Conservation (phyloP, 805 yeast genomes). For the Kockiozyma suomiensis region DNA sequence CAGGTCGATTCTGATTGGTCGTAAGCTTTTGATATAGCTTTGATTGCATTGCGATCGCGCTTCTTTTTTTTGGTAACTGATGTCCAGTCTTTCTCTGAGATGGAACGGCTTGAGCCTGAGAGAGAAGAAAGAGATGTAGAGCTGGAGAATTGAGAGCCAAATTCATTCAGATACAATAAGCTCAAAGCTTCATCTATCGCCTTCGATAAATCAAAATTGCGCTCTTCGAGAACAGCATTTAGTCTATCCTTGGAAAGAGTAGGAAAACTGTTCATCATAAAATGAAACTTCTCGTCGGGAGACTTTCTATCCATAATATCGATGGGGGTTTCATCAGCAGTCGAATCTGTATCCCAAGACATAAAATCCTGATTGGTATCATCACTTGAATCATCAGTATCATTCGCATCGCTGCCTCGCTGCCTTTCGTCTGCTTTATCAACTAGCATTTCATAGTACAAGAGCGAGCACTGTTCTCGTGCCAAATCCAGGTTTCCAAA, state of each 20-base stretch:
- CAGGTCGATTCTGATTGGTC: not conserved
- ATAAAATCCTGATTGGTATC: not conserved
- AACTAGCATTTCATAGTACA: constrained; percentile 14
- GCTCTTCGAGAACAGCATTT: not conserved
- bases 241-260: not conserved
- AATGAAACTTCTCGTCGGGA: constrained; percentile 9
- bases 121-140: not conserved
- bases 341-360: constrained; percentile 9
- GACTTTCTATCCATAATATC: constrained; percentile 4
- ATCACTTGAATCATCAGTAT: not conserved
- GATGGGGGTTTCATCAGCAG: not conserved
- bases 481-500: constrained; percentile 6
- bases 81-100: not conserved
- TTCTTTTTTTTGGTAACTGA: not conserved
- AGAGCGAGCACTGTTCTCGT: constrained; percentile 5
- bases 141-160: not conserved
- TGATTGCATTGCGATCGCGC: not conserved
- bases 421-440: constrained; percentile 11
- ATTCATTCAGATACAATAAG: not conserved
- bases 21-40: not conserved
- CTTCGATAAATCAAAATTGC: constrained; percentile 1
- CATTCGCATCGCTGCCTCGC: not conserved
- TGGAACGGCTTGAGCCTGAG: not conserved
- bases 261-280: constrained; percentile 15
- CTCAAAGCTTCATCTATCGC: constrained; percentile 18